Evolutionary conservation across 2,329 filamentous ascomycete genomes (phyloP).

Genomic region (Colletotrichum gigasporum): DNA sequence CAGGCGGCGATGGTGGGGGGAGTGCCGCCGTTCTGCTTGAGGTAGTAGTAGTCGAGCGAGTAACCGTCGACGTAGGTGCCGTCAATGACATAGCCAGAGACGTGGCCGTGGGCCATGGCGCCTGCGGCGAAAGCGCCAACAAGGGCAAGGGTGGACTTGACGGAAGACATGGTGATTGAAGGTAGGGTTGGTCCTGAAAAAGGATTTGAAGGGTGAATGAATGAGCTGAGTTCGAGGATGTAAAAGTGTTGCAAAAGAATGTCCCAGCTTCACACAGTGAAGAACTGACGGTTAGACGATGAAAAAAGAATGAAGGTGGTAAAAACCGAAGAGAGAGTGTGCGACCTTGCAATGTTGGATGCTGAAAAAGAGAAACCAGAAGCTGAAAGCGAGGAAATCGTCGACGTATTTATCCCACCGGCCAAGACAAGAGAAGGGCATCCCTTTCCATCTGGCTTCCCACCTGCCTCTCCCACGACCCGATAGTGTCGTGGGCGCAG

Average conservation of each 20-base stretch:
- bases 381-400: not conserved
- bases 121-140: conserved; percentile 30
- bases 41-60: conserved; percentile 36
- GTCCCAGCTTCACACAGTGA: conserved; percentile 33
- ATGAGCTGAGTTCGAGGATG: conserved; percentile 21
- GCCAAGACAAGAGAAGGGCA: not conserved
- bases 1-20: conserved; percentile 45
- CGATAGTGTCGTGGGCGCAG: not conserved
- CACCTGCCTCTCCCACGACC: not conserved
- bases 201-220: not conserved
- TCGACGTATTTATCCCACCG: conserved; percentile 18
- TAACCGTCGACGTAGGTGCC: conserved; percentile 30
- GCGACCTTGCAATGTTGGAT: conserved; percentile 30
- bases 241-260: conserved; percentile 31
- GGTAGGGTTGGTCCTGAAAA: not conserved
- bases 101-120: conserved; percentile 32
- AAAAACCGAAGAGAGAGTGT: conserved; percentile 26
- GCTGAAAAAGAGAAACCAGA: not conserved
- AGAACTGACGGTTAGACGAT: conserved; percentile 26
- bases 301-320: conserved; percentile 30
- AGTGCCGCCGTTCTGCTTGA: conserved; percentile 27
- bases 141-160: conserved; percentile 29
- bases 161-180: conserved; percentile 11
- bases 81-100: conserved; percentile 24
- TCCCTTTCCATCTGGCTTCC: not conserved